phyloP scores from a whole-genome alignment of 805 yeast species.

The Suhomyces sp. region DNA sequence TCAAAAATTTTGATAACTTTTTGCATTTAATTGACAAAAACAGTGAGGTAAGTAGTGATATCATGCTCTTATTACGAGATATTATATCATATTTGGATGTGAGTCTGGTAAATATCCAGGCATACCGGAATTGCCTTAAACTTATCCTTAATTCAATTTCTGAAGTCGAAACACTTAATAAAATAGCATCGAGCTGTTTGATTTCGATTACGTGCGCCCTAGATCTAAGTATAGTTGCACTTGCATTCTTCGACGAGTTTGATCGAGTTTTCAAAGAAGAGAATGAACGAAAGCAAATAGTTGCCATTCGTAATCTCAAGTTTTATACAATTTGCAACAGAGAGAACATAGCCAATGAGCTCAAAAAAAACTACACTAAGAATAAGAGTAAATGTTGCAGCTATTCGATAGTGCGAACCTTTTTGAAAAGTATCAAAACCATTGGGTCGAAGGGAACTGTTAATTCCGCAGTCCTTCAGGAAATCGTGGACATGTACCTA shows the following conservation, averaged over 20 bases:
- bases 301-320: conserved; percentile 9
- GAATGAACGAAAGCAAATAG: neutral
- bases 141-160: neutral
- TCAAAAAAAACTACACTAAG: conserved; percentile 6
- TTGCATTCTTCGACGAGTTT: conserved; percentile 3
- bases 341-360: conserved; percentile 6
- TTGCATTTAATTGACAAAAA: neutral
- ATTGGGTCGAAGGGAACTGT: neutral
- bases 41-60: too few relatives aligned
- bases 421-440: neutral
- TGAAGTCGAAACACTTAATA: conserved; percentile 2
- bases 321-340: conserved; percentile 14
- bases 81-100: neutral
- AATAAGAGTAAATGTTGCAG: conserved; percentile 7
- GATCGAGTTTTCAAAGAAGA: neutral
- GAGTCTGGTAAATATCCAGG: neutral
- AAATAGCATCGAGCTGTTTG: conserved; percentile 5
- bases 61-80: neutral
- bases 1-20: neutral
- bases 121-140: neutral
- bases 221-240: conserved; percentile 5
- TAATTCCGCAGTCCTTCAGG: neutral
- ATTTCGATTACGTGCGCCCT: conserved; percentile 8
- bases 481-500: conserved; percentile 13
- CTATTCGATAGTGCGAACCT: neutral